Evolutionary conservation across 495 filamentous ascomycete genomes (phyloP), one percentile per base, ranked within the genome.

Genomic region (Penicillium riverlandense): DNA sequence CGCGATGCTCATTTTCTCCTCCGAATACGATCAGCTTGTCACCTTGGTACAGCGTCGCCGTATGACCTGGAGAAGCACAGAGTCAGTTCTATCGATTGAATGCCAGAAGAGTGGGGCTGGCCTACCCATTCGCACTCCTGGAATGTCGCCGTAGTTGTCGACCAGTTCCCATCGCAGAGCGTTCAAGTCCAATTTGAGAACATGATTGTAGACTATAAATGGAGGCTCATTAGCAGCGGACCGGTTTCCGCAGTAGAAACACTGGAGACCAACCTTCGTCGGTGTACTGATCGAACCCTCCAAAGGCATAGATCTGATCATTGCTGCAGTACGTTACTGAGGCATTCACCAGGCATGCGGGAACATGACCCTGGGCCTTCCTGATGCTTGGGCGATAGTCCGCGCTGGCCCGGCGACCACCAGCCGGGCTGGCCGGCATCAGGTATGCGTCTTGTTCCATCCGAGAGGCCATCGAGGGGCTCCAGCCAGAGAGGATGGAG

Each of bases 141-240:
- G 92, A 46, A 98, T 98, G 63, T 97, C 92, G 11, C 92, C 92
- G 68, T 94, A 98, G 64, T 98, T 98, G 62, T 98, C 92, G 8
- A 98, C 90, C 14, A 98, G 70, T 33, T 82, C 91, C 92, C 92
- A 98, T 55, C 90, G 86, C 45, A 90, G 78, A 35, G 83, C 86
- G 48, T 83, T 77, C 41, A 98, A 70, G 62, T 97, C 87, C 29
- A 98, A 67, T 51, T 78, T 83, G 38, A 98, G 72, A 37, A 98
- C 92, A 69, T 97, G 94, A 58, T 98, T 98, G 72, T 97, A 98
- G 22, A 98, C 92, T 86, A 46, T 15, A 22, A 16, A 41, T 13
- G 32, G 10, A 34, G 1, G 2, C 9, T 34, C 27, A 53, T 52
- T 43, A 54, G 46, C 14, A 31, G 22, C 22, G 22, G 22, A 22